A percentile compares a stretch with the other conserved stretches of the same genome.
Evolutionary conservation across 148 eudicot genomes (phyloP).

Genomic region (Chenopodium quinoa): DNA sequence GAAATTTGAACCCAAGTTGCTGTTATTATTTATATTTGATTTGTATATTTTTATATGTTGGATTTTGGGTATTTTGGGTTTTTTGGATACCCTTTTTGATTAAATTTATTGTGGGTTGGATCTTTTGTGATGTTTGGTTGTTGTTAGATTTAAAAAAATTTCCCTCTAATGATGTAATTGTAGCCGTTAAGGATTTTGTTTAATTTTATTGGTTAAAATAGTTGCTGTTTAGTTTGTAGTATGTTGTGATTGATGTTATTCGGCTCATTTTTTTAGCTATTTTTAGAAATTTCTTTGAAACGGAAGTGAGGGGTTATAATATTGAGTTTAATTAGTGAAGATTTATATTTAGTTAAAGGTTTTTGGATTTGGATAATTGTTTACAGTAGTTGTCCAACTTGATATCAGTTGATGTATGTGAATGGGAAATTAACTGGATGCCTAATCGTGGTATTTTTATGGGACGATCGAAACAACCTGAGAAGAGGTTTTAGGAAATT

Average conservation of each 20-base stretch:
- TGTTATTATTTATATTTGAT: neutral
- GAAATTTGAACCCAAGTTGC: neutral
- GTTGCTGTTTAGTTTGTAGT: neutral
- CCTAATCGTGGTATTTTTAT: too few relatives aligned
- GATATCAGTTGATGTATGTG: neutral
- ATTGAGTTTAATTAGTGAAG: neutral
- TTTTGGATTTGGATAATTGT: neutral
- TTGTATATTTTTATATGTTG: neutral
- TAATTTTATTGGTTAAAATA: neutral
- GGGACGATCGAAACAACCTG: neutral
- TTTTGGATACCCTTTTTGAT: neutral
- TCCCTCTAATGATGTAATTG: neutral
- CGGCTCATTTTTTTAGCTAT: too few relatives aligned
- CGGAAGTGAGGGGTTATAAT: too few relatives aligned
- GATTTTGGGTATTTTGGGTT: constrained; percentile 1
- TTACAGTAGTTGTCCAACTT: neutral
- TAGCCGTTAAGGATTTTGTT: neutral
- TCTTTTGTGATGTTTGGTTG: neutral
- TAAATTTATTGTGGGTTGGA: neutral
- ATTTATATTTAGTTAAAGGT: neutral
- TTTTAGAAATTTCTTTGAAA: too few relatives aligned
- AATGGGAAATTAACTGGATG: neutral
- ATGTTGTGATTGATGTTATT: neutral
- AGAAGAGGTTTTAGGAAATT: neutral
- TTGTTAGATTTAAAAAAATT: neutral